Evolutionary conservation across 176 grass and related monocot genomes (phyloP).

Genomic region (Tuctoria greenei): DNA sequence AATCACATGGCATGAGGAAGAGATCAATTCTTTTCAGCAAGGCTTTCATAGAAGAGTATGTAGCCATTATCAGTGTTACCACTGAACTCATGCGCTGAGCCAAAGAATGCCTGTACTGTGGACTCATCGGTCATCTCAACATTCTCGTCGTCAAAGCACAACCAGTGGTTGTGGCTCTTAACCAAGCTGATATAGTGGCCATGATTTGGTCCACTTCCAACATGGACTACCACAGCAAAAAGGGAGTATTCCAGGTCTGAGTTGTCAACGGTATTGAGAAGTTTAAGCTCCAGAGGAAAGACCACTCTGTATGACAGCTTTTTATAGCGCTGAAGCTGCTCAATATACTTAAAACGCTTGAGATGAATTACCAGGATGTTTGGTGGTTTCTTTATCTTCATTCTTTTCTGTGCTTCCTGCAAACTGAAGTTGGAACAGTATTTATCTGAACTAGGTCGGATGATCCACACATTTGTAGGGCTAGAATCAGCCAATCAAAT

Average conservation of each 20-base stretch:
- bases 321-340: slow-evolving; percentile 91
- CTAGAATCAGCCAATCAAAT: no score
- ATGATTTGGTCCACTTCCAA: slow-evolving; percentile 89
- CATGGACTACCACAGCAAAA: slow-evolving; percentile 90
- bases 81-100: slow-evolving; percentile 81
- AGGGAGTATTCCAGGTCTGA: slow-evolving; percentile 90
- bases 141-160: slow-evolving; percentile 94
- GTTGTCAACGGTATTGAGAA: slow-evolving; percentile 73
- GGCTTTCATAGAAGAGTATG: slow-evolving; percentile 93
- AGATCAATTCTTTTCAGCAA: slow-evolving; percentile 49
- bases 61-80: slow-evolving; percentile 94
- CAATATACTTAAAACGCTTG: slow-evolving; percentile 96
- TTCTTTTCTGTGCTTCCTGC: slow-evolving; percentile 96
- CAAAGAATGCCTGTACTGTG: slow-evolving; percentile 84
- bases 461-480: no score
- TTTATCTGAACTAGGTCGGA: slow-evolving; percentile 1
- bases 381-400: slow-evolving; percentile 97
- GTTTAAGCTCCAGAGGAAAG: slow-evolving; percentile 96
- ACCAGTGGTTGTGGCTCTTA: slow-evolving; percentile 94
- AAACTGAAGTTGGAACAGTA: slow-evolving; percentile 54
- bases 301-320: slow-evolving; percentile 88
- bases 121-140: slow-evolving; percentile 94
- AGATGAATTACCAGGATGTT: slow-evolving; percentile 97
- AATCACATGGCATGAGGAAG: slow-evolving; percentile 1
- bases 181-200: slow-evolving; percentile 96